A percentile compares a stretch with the other conserved stretches of the same genome.
These are phyloP conservation scores for Tolypocladium ovalisporum DNA, from an alignment of 2,329 filamentous ascomycete genomes.

Conservation along the genomic window DNA sequence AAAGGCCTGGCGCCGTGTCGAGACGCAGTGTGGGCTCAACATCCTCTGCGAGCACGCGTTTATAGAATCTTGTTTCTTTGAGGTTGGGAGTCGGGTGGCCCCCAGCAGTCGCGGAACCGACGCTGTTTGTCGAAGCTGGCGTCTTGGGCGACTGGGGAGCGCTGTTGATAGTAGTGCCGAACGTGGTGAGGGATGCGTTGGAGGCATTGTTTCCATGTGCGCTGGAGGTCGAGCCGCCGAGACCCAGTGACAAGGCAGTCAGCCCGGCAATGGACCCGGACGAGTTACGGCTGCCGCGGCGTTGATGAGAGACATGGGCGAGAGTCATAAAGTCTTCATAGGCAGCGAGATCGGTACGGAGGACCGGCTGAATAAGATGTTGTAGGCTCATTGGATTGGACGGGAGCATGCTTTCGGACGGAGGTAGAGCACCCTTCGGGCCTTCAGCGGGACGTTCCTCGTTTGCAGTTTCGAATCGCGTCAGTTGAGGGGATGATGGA, in stretches of 20 bases:
- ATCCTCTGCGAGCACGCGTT: slow-evolving; percentile 77
- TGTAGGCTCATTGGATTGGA: slow-evolving; percentile 62
- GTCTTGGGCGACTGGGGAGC: slow-evolving; percentile 49
- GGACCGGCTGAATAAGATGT: slow-evolving; percentile 71
- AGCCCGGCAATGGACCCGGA: slow-evolving; percentile 55
- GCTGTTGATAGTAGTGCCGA: slow-evolving; percentile 35
- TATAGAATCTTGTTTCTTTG: slow-evolving; percentile 91
- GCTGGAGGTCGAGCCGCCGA: slow-evolving; percentile 35
- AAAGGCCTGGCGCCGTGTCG: slow-evolving; percentile 80
- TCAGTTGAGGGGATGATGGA: slow-evolving; percentile 70
- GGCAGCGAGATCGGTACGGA: slow-evolving; percentile 69
- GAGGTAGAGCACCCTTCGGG: slow-evolving; percentile 19
- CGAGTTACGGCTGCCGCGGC: slow-evolving; percentile 53
- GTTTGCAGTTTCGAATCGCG: slow-evolving; percentile 52
- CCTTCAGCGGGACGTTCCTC: slow-evolving; percentile 26
- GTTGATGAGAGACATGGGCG: slow-evolving; percentile 53
- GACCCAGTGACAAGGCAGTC: slow-evolving; percentile 29
- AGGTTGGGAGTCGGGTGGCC: slow-evolving; percentile 44
- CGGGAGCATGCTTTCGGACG: slow-evolving; percentile 35
- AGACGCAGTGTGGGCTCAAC: slow-evolving; percentile 89
- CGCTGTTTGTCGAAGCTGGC: slow-evolving; percentile 40
- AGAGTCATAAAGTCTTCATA: slow-evolving; percentile 81
- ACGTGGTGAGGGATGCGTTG: slow-evolving; percentile 43
- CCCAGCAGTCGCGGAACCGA: slow-evolving; percentile 25
- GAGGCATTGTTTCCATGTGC: slow-evolving; percentile 47